Base-by-base conservation (phyloP, 495 filamentous ascomycete species). In the Trichoderma parareesei region DNA sequence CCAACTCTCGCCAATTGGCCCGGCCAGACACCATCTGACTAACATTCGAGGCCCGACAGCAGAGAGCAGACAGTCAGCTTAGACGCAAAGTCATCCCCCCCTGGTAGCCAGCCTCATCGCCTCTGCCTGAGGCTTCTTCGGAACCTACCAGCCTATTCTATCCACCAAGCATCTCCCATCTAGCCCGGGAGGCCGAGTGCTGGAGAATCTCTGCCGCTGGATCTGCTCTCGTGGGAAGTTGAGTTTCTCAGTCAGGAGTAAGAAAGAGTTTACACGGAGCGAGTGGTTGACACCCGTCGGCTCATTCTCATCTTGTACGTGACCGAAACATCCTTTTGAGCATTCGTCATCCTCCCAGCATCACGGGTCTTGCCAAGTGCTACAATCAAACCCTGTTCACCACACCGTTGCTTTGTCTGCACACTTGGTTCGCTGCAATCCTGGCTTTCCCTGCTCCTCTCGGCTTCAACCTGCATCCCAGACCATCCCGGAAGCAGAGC, bases 401-500 rank as follows among this genome's bases (percentile, higher is more conserved):
- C 27, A 33, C 27, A 16, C 33, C 46, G 27, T 20, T 57, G 33
- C 53, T 11, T n/a, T 57, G 40, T 6, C 40, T 37, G 48, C 18
- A 9, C 48, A 55, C 18, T 10, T 57, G 18, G 33, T 33, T 10
- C 35, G 9, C 18, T 33, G 49, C 53, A 57, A 37, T 57, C 20
- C 53, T 27, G 53, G 53, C 53, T 38, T 57, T 57, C 53, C 27
- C 37, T 57, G 37, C 53, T 57, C 53, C 27, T 57, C 53, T 57
- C 53, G 33, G 53, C 53, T 37, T 33, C 53, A 33, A 33, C 27
- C 53, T 57, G 53, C 53, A 57, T 35, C 53, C 9, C 27, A 33
- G 37, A 57, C 53, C 16, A 57, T 57, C 53, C 53, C 53, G 53
- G 53, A 37, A 57, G 53, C 53, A 57, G 20, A 57, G 53, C 14